Conservation (phyloP, 2,329 filamentous ascomycete species). For the Ceratocystis cacaofunesta region DNA sequence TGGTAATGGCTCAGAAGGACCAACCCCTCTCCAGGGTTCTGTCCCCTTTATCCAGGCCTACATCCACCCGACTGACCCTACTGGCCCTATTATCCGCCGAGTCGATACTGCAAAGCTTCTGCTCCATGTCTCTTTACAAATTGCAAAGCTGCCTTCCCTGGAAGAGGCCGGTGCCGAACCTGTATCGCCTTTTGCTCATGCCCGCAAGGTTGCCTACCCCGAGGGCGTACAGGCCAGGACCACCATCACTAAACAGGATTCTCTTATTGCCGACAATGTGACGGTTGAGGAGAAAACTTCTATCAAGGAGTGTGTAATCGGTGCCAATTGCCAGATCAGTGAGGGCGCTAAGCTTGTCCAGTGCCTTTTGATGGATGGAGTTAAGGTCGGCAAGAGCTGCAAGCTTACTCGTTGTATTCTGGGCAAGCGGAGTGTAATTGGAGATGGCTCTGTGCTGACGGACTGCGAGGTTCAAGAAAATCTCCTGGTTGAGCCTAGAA, state of each 20-base stretch:
- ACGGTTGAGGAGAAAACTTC: conserved; percentile 75
- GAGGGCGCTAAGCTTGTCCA: conserved; percentile 74
- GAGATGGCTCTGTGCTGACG: conserved; percentile 64
- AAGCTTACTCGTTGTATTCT: conserved; percentile 79
- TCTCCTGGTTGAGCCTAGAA: conserved; percentile 64
- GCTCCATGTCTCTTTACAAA: conserved; percentile 64
- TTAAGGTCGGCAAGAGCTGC: conserved; percentile 67
- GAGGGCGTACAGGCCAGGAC: conserved; percentile 66
- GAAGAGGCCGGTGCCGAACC: conserved; percentile 45
- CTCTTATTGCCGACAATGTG: conserved; percentile 74
- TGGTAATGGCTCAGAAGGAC: conserved; percentile 14
- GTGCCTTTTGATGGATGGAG: conserved; percentile 86
- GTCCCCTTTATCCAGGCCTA: conserved; percentile 70
- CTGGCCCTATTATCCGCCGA: conserved; percentile 58
- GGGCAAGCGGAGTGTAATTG: conserved; percentile 65
- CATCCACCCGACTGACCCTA: conserved; percentile 46
- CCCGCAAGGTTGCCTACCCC: conserved; percentile 67
- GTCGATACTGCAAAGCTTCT: conserved; percentile 79
- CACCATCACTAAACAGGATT: conserved; percentile 70
- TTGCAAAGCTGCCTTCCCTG: conserved; percentile 67
- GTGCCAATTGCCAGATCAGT: conserved; percentile 72
- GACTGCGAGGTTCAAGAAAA: conserved; percentile 92
- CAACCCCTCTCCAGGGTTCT: conserved; percentile 21
- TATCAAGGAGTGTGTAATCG: conserved; percentile 86
- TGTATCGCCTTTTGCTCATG: conserved; percentile 61